Conservation (phyloP, 2,329 filamentous ascomycete species). For the Coniella lustricola region DNA sequence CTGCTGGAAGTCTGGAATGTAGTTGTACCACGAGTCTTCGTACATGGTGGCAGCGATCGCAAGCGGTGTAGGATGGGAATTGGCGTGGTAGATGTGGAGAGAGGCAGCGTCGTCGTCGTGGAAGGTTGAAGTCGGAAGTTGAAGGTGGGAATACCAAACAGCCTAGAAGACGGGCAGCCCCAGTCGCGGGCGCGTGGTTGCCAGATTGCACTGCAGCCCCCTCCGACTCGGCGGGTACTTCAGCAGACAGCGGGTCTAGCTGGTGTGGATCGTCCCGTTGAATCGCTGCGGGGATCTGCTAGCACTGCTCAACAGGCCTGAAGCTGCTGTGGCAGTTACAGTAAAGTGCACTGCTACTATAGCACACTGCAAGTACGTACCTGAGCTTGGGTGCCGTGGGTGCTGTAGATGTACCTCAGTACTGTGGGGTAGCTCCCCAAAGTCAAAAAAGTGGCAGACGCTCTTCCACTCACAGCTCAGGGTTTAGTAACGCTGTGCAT, state of each 20-base stretch:
- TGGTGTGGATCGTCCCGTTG: not conserved
- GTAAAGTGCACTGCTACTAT: too few relatives aligned
- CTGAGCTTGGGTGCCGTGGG: too few relatives aligned
- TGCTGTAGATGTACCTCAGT: too few relatives aligned
- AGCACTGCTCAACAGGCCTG: not conserved
- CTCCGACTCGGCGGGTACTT: not conserved
- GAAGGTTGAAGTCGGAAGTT: not conserved
- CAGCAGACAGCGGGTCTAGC: not conserved
- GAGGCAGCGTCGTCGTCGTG: not conserved
- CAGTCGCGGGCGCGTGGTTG: conserved; percentile 6
- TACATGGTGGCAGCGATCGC: conserved; percentile 49
- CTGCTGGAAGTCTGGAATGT: conserved; percentile 51
- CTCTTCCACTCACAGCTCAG: conserved; percentile 11
- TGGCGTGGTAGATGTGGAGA: conserved; percentile 1
- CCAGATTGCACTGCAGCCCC: conserved; percentile 13
- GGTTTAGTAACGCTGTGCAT: conserved; percentile 14
- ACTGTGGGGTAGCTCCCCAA: not conserved
- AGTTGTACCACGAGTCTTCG: conserved; percentile 79
- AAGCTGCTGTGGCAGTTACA: too few relatives aligned
- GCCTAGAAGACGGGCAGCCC: conserved; percentile 4
- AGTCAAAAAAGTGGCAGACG: not conserved
- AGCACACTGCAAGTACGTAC: not conserved
- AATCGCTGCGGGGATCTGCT: not conserved
- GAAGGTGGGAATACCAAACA: too few relatives aligned
- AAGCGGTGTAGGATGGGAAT: not conserved